Evolutionary conservation across 1,139 yeast species (phyloP).

Genomic region (Pichia sp.): DNA sequence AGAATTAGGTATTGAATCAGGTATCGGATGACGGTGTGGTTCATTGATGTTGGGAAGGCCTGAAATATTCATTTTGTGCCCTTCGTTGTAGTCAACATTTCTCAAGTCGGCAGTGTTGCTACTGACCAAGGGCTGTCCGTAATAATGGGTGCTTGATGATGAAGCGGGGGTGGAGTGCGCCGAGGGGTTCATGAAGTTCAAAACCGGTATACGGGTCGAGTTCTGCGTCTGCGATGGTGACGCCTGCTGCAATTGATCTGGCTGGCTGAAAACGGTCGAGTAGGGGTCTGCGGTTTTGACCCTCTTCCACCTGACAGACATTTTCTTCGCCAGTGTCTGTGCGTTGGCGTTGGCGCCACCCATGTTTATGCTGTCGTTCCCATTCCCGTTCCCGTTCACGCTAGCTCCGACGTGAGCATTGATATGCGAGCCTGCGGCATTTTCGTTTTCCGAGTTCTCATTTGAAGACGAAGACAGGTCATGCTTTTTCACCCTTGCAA

Average conservation of each 20-base stretch:
- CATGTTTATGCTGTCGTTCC: too few species aligned
- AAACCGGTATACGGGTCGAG: constrained; percentile 4
- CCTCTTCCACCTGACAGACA: not conserved
- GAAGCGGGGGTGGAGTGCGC: not conserved
- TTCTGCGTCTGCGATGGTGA: not conserved
- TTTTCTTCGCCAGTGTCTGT: not conserved
- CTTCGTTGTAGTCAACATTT: not conserved
- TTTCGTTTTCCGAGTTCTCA: not conserved
- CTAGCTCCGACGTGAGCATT: not conserved
- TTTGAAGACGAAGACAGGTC: not conserved
- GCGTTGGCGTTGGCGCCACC: not conserved
- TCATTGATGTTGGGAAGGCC: not conserved
- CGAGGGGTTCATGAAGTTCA: constrained; percentile 7
- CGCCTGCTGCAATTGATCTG: not conserved
- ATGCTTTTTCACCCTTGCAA: not conserved
- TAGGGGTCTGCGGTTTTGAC: not conserved
- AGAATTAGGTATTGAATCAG: not conserved
- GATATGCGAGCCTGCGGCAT: not conserved
- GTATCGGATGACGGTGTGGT: not conserved
- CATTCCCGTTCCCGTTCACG: not conserved
- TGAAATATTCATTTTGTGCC: not conserved
- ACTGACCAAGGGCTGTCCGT: not conserved
- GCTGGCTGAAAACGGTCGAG: not conserved
- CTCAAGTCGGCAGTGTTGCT: constrained; percentile 4
- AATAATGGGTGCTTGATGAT: not conserved